Evolutionary conservation across 2,329 filamentous ascomycete species (phyloP), one percentile per base, ranked within the genome.

Genomic region (Fusarium algeriense): DNA sequence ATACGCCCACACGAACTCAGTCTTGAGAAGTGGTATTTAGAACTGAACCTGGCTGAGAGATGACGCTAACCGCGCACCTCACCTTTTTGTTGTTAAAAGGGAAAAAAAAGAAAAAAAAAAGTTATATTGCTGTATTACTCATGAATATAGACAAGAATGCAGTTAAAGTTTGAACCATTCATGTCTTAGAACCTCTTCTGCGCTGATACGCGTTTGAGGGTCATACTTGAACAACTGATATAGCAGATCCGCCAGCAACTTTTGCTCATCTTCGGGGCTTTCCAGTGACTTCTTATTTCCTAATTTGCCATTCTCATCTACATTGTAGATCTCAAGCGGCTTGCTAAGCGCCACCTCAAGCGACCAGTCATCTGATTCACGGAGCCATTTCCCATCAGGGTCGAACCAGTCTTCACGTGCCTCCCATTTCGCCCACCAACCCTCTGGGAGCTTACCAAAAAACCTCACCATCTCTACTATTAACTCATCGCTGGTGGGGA

Each of bases 371-470:
- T 67, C 59, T 23, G 20, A 23, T 23, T 23, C 20, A 23, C 52
- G 35, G 19, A 63, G 38, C 67, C 64, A 71, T 2, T 45, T 60
- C 4, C 69, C 69, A 9, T 69, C 14, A 0, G 76, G 68, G 26
- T 75, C 59, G 19, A 78, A 80, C 13, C 70, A 76, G 0, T 59
- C 43, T 3, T 48, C 67, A 2, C 77, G 71, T 0, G 40, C 50
- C 7, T 73, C 70, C 79, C 80, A 81, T 5, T 59, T 76, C 0
- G 64, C 35, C 79, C 80, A 80, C 76, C 75, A 79, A 0, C 71
- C 70, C 32, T 77, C 73, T 0, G 79, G 78, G 2, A 80, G 50
- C 60, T 78, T 78, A 1, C 80, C 78, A 11, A 81, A 75, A 13
- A 79, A 69, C 8, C 70, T 50, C 2, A 76, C 75, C 30, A 81